These are phyloP conservation scores for Solanum etuberosum DNA, from an alignment of 257 asterid species.

Conservation along the genomic window DNA sequence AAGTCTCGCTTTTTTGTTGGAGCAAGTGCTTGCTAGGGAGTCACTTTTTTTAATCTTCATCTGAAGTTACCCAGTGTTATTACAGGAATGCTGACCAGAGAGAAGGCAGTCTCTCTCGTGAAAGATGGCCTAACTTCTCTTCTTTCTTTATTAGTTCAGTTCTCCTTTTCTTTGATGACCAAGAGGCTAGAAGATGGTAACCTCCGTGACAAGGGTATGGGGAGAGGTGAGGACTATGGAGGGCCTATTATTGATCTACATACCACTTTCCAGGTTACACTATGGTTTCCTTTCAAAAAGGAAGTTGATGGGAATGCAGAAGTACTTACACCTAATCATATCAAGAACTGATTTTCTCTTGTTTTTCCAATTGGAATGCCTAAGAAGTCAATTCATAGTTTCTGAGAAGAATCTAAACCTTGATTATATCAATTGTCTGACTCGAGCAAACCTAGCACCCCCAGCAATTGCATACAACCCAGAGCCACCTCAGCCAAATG, in stretches of 20 bases:
- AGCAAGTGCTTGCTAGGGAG: not conserved
- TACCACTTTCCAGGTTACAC: not conserved
- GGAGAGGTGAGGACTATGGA: not conserved
- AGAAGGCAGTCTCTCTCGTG: not conserved
- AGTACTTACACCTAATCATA: not conserved
- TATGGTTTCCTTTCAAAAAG: not conserved
- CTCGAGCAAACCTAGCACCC: not conserved
- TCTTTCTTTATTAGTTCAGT: not conserved
- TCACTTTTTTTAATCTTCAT: not conserved
- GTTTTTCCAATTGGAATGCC: not conserved
- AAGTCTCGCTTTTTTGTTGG: not conserved
- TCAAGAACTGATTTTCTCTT: not conserved
- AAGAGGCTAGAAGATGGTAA: not conserved
- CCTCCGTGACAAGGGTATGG: not conserved
- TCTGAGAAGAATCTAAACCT: not conserved
- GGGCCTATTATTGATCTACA: not conserved
- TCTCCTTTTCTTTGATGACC: not conserved
- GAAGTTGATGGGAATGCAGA: not conserved
- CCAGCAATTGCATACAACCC: not conserved
- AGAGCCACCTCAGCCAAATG: not conserved
- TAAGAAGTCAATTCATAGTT: not conserved
- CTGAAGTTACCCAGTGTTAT: not conserved
- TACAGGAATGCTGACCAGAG: not conserved
- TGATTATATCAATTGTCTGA: not conserved
- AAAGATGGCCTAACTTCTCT: not conserved